Conservation (phyloP, 2,329 filamentous ascomycete species). For the Diaporthe amygdali region DNA sequence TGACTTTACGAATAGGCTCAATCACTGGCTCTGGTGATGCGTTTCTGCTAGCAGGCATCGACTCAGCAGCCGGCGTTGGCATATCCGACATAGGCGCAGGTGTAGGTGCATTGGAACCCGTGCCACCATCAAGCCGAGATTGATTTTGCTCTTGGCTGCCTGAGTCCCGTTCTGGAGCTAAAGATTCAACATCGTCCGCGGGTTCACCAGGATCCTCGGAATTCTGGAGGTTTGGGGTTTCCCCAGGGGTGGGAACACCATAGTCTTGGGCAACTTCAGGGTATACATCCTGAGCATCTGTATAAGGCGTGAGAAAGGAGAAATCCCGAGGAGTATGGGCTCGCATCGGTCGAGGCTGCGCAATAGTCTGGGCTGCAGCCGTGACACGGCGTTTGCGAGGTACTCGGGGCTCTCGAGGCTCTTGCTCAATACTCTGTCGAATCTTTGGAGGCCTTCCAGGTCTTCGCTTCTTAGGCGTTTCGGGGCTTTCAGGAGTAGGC, state of each 20-base stretch:
- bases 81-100: constrained; percentile 31
- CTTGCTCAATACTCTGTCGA: constrained; percentile 21
- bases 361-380: not conserved
- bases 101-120: constrained; percentile 20
- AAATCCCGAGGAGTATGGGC: constrained; percentile 17
- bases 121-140: constrained; percentile 20
- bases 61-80: constrained; percentile 22
- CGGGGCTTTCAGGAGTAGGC: not conserved
- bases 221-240: constrained; percentile 17
- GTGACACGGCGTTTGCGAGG: constrained; percentile 10
- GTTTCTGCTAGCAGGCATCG: constrained; percentile 21
- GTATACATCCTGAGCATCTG: constrained; percentile 17
- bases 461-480: constrained; percentile 21
- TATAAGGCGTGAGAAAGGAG: constrained; percentile 22
- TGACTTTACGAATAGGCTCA: constrained; percentile 24
- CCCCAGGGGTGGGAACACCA: constrained; percentile 17
- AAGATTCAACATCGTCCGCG: constrained; percentile 14
- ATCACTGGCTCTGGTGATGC: constrained; percentile 21
- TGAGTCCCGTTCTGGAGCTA: constrained; percentile 13
- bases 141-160: constrained; percentile 15
- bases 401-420: constrained; percentile 19
- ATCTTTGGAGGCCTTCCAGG: constrained; percentile 23
- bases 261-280: constrained; percentile 20
- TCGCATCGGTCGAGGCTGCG: constrained; percentile 18
- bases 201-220: constrained; percentile 18